A percentile compares a stretch with the other conserved stretches of the same genome.
Conservation (phyloP, 805 yeast species). For the Zygosaccharomyces pseudorouxii region DNA sequence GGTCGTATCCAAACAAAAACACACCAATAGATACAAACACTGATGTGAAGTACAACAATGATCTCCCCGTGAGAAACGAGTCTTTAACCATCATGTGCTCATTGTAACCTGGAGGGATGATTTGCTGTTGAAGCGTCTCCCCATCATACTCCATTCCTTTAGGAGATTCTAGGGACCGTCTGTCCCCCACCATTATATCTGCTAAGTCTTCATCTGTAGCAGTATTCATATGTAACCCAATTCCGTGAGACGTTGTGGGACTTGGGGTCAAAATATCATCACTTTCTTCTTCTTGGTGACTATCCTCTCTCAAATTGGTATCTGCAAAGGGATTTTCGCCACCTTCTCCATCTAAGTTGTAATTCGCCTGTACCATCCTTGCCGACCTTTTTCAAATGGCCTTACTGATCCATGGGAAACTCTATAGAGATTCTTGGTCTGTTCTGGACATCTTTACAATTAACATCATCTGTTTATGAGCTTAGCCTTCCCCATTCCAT, state of each 20-base stretch:
- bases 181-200: conserved; percentile 1
- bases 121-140: conserved; percentile 7
- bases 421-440: not conserved
- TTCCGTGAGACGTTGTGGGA: not conserved
- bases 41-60: conserved; percentile 37
- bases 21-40: conserved; percentile 44
- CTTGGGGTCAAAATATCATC: conserved; percentile 1
- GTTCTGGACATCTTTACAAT: not conserved
- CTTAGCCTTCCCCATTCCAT: not conserved
- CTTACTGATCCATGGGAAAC: not conserved
- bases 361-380: not conserved
- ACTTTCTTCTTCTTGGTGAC: not conserved
- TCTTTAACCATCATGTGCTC: conserved; percentile 18
- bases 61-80: conserved; percentile 20
- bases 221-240: not conserved
- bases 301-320: not conserved
- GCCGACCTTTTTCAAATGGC: not conserved
- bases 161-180: conserved; percentile 8
- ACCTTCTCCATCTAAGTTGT: not conserved
- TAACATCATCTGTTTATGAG: not conserved
- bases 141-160: conserved; percentile 3
- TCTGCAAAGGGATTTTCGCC: conserved; percentile 3
- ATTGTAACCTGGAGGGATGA: conserved; percentile 10
- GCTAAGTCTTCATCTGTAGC: not conserved
- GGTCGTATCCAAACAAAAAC: conserved; percentile 74